Percentiles rank a stretch among this genome's conserved stretches.
phyloP scores from a whole-genome alignment of 441 rosid species.

The Rhodomyrtus psidioides region DNA sequence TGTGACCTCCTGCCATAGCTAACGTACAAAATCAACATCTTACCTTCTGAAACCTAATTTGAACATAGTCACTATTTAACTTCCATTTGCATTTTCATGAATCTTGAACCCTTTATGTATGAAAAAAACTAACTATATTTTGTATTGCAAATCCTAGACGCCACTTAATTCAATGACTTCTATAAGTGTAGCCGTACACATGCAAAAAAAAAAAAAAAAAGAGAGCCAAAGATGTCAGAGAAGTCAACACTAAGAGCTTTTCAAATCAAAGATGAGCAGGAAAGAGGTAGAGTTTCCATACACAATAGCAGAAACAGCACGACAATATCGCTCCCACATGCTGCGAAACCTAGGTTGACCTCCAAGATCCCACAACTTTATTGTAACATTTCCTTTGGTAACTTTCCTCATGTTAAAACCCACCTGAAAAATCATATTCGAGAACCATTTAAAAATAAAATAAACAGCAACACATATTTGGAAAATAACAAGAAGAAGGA shows the following conservation, averaged over 20 bases:
- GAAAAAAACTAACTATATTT: neutral
- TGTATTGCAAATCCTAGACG: neutral
- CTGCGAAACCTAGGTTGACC: slow-evolving; percentile 97
- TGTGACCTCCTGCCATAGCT: neutral
- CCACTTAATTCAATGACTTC: neutral
- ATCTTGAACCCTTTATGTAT: neutral
- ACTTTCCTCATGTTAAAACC: slow-evolving; percentile 81
- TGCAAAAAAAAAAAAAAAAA: neutral
- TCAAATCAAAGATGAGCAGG: neutral
- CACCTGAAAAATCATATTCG: slow-evolving; percentile 24
- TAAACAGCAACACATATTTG: neutral
- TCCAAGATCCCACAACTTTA: slow-evolving; percentile 73
- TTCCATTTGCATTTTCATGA: neutral
- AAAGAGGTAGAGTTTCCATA: slow-evolving; percentile 17
- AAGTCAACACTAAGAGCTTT: neutral
- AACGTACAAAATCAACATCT: neutral
- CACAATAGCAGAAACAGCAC: slow-evolving; percentile 85
- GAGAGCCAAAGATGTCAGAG: neutral
- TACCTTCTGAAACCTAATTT: neutral
- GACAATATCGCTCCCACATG: slow-evolving; percentile 98
- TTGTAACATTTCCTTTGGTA: slow-evolving; percentile 68
- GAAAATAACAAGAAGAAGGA: neutral
- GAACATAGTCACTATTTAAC: neutral
- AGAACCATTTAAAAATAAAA: neutral
- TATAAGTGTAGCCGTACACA: neutral